These are phyloP conservation scores for Leishmania major DNA, from an alignment of 208 protist species.

Conservation along the genomic window DNA sequence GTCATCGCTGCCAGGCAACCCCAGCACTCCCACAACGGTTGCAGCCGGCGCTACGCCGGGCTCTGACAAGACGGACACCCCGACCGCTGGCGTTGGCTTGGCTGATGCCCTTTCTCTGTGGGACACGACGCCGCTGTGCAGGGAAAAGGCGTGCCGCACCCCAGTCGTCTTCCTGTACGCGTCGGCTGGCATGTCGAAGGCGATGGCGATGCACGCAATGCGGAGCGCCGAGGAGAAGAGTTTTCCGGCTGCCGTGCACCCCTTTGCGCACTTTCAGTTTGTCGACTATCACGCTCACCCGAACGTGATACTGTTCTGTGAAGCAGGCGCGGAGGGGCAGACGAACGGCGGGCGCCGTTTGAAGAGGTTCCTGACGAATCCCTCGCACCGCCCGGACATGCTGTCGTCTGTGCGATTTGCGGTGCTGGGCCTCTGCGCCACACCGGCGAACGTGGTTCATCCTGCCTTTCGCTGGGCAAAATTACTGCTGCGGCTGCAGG, in stretches of 20 bases:
- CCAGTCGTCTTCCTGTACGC: conserved; percentile 48
- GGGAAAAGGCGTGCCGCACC: conserved; percentile 25
- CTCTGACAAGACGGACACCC: neutral
- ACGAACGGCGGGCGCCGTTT: conserved; percentile 36
- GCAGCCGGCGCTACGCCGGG: neutral
- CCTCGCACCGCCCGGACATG: conserved; percentile 37
- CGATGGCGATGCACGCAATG: conserved; percentile 41
- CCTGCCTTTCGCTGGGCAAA: conserved; percentile 39
- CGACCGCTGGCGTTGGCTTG: neutral
- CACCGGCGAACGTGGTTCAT: conserved; percentile 25
- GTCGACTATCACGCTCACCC: conserved; percentile 29
- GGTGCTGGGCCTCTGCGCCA: conserved; percentile 41
- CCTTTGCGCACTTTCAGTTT: conserved; percentile 36
- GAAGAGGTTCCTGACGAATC: conserved; percentile 38
- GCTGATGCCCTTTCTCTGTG: conserved; percentile 30
- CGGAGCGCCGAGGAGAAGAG: conserved; percentile 32
- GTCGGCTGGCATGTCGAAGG: conserved; percentile 55
- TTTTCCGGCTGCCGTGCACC: conserved; percentile 33
- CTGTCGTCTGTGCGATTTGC: conserved; percentile 50
- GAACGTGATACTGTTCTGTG: conserved; percentile 57
- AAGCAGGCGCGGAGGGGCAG: conserved; percentile 32
- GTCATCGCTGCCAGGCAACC: neutral
- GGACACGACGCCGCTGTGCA: conserved; percentile 37
- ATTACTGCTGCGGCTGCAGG: conserved; percentile 43
- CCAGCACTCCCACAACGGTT: neutral